A percentile compares a stretch with the other conserved stretches of the same genome.
phyloP scores from a whole-genome alignment of 2,329 filamentous ascomycete species.

The Hymenotorrendiella dingleyae region DNA sequence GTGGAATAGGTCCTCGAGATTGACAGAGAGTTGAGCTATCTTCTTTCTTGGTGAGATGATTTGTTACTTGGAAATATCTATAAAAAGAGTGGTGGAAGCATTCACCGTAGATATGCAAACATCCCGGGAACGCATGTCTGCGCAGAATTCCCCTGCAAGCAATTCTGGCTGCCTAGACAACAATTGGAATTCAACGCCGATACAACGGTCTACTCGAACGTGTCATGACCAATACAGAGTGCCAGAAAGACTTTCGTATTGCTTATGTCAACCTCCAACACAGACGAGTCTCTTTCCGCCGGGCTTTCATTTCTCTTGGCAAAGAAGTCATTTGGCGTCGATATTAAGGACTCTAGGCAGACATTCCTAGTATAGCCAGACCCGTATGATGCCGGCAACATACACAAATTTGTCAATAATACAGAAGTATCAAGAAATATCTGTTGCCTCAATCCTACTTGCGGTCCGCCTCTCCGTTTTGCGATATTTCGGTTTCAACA shows the following conservation, averaged over 20 bases:
- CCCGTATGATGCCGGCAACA: slow-evolving; percentile 1
- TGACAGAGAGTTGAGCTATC: neutral
- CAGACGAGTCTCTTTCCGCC: neutral
- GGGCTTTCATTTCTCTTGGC: slow-evolving; percentile 1
- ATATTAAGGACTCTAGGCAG: slow-evolving; percentile 10
- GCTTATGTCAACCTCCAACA: neutral
- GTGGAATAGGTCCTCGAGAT: no score
- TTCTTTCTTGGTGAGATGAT: neutral
- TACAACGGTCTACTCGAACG: neutral
- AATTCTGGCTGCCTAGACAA: no score
- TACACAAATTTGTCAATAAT: neutral
- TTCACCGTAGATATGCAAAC: neutral
- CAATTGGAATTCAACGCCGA: no score
- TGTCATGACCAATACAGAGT: neutral
- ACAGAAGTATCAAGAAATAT: neutral
- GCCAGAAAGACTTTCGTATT: neutral
- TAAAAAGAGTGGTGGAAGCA: neutral
- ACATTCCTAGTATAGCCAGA: slow-evolving; percentile 4
- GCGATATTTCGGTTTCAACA: neutral
- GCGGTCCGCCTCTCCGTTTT: slow-evolving; percentile 7
- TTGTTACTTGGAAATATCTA: neutral
- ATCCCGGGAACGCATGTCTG: neutral
- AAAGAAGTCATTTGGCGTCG: slow-evolving; percentile 1
- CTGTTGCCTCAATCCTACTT: neutral
- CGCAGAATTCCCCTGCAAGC: neutral